Conservation (phyloP, 192 early-diverging fungal genomes). For the Coemansia asiatica region DNA sequence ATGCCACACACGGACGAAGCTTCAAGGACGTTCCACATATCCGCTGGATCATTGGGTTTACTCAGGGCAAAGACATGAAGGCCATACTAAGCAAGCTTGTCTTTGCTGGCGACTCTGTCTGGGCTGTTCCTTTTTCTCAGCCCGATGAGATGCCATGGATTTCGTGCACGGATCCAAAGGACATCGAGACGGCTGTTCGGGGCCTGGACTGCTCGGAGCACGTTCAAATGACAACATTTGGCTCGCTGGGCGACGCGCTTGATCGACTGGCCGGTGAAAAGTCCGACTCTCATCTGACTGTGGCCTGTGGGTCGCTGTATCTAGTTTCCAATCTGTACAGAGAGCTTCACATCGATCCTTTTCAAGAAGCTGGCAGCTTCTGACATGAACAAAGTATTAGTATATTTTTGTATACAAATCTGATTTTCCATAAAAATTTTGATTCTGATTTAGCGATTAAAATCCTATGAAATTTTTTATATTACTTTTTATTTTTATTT, state of each 20-base stretch:
- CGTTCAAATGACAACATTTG: conserved; percentile 23
- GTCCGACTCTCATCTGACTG: conserved; percentile 56
- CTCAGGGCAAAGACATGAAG: conserved; percentile 66
- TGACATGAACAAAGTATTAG: too few relatives aligned
- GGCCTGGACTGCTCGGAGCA: conserved; percentile 1
- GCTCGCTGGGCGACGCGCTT: conserved; percentile 47
- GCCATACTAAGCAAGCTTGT: conserved; percentile 64
- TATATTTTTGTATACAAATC: neutral
- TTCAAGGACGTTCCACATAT: conserved; percentile 36
- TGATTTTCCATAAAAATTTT: too few relatives aligned
- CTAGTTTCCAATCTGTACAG: conserved; percentile 78
- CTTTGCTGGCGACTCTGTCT: conserved; percentile 61
- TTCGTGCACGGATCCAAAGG: conserved; percentile 51
- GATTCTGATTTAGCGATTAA: too few relatives aligned
- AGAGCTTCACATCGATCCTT: conserved; percentile 37
- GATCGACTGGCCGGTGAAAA: conserved; percentile 22
- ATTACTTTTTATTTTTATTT: neutral
- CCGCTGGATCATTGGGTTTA: conserved; percentile 78
- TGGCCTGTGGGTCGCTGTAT: conserved; percentile 85
- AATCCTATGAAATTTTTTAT: neutral
- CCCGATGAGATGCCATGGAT: conserved; percentile 93
- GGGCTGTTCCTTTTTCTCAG: conserved; percentile 68
- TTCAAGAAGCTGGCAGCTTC: conserved; percentile 2
- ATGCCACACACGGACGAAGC: conserved; percentile 8
- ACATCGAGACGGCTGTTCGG: conserved; percentile 39